Evolutionary conservation across 2,329 filamentous ascomycete genomes (phyloP), one percentile per base, ranked within the genome.

Genomic region (Akanthomyces dipterigenus): DNA sequence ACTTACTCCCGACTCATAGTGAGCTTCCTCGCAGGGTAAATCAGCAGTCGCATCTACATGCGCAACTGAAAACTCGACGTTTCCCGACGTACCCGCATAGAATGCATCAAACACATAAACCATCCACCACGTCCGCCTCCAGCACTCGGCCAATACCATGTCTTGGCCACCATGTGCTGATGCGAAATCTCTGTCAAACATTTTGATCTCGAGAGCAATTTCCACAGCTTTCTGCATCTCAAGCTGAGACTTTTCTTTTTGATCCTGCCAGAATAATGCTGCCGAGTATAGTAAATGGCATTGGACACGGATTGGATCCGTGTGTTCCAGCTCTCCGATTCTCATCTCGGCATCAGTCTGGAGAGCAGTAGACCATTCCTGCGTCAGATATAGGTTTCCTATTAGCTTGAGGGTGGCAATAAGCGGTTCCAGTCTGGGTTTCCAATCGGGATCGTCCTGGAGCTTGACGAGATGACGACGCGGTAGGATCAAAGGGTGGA

Each of bases 81-180:
- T 67, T 0, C 72, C 67, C 26, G 69, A 38, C 0, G 72, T 76
- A 0, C 68, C 73, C 0, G 70, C 69, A 11, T 72, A 73, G n/a
- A 68, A 71, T 0, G 81, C 83, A 68, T 89, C 87, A 4, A 83
- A 75, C 18, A 83, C 78, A 66, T 82, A 88, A 55, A 89, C 72
- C 66, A 83, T 82, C 87, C 87, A 90, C 87, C 87, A 90, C 1
- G 87, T 89, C 55, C 87, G 78, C 50, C 87, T 79, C 75, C 85
- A 80, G 64, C 79, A 82, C 68, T 90, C 87, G 58, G 82, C 80
- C 34, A 73, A 24, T 1, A 71, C 62, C 2, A 77, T 71, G 63
- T 85, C 78, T 4, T 77, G 76, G 18, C 75, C 71, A 16, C 80
- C 77, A 64, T 82, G 72, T 4, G 71, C 66, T 2, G 74, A 65